Evolutionary conservation across 2,329 filamentous ascomycete species (phyloP), one percentile per base, ranked within the genome.

Genomic region (Fusarium sp.): DNA sequence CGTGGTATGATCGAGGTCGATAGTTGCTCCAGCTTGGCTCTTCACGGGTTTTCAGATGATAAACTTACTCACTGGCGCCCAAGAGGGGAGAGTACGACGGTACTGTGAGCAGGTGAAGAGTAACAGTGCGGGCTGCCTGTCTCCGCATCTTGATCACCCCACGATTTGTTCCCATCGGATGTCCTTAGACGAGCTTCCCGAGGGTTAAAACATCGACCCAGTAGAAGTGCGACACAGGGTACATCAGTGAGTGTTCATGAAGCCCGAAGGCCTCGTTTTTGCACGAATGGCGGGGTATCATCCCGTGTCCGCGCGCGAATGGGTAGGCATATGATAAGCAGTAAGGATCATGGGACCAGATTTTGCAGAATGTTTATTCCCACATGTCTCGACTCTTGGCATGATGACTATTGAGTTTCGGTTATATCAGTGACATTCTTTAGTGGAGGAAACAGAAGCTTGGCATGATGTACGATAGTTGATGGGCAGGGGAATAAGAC

Each of bases 221-320:
- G 68, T 59, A 50, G 62, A 63, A 44, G 48, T 57, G 51, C 39
- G 31, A 56, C 44, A 43, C 42, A 55, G 31, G 11, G 8, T 26
- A 34, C 39, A 20, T 52, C 51, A 48, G 24, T 49, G 46, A 28
- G 26, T 44, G 34, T 55, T 61, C 39, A 28, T 31, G 49, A 59
- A 59, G 63, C 43, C 56, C 48, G 44, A 57, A 59, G 36, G 10
- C 26, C n/a, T 34, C 54, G 44, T 66, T 70, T 72, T 70, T 53
- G 63, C 69, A 63, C 66, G 63, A 70, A 72, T 72, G 38, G 54
- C 59, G 57, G 62, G 46, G 24, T 24, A 45, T 18, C 38, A 34
- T 56, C 18, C 40, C 10, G 26, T 48, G 52, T 48, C 46, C 58
- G 36, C 52, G 50, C 24, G 18, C 22, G 20, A 44, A 54, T 43